Conservation (phyloP, 1,139 yeast genomes). For the Hyphopichia buzzinii region DNA sequence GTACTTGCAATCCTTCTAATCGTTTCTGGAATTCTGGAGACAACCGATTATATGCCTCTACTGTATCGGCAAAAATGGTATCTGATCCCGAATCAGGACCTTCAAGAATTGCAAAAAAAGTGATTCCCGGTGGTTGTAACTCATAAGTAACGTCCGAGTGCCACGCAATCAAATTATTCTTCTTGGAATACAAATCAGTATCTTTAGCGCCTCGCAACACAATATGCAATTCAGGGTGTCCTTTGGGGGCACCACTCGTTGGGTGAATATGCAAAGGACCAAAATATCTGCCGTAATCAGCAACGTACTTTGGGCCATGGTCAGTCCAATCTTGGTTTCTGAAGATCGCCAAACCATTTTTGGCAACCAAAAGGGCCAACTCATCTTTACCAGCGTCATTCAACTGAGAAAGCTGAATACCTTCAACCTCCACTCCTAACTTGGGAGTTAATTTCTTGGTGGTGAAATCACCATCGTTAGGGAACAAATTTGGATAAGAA, state of each 20-base stretch:
- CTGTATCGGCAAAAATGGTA: conserved; percentile 64
- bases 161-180: conserved; percentile 44
- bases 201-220: conserved; percentile 53
- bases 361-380: conserved; percentile 60
- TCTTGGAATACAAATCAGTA: conserved; percentile 31
- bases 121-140: conserved; percentile 65
- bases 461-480: conserved; percentile 27
- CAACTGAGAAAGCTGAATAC: conserved; percentile 57
- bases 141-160: conserved; percentile 74
- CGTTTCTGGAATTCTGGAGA: conserved; percentile 59
- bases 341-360: conserved; percentile 68
- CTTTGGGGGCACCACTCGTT: conserved; percentile 66
- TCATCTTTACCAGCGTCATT: conserved; percentile 57
- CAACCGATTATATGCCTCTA: conserved; percentile 66
- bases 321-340: conserved; percentile 63
- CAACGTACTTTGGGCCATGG: conserved; percentile 53
- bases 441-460: conserved; percentile 54
- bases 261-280: conserved; percentile 76
- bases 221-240: conserved; percentile 58
- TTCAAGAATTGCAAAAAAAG: conserved; percentile 58
- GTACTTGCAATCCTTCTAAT: conserved; percentile 56
- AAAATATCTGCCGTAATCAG: conserved; percentile 57
- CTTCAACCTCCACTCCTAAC: conserved; percentile 61
- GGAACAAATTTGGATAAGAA: conserved; percentile 49
- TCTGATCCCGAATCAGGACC: conserved; percentile 73